phyloP scores from a whole-genome alignment of 1,284 basidiomycete species.

The Tilletia caries region DNA sequence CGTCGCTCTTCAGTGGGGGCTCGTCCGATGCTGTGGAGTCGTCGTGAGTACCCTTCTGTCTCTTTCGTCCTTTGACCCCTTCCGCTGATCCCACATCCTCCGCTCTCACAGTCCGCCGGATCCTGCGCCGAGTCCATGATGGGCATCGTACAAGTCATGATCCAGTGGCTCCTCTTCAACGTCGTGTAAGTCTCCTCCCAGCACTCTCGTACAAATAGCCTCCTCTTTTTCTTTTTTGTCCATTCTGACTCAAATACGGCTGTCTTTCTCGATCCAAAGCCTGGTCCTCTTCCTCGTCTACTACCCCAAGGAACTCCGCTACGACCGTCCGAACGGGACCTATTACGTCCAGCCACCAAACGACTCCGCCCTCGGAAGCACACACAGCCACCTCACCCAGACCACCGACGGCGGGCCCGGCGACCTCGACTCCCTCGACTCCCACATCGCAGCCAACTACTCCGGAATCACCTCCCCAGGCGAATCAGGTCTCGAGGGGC shows the following conservation, averaged over 20 bases:
- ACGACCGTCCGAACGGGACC: slow-evolving; percentile 50
- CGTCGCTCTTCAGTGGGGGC: slow-evolving; percentile 79
- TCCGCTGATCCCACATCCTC: not conserved
- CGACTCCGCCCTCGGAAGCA: not conserved
- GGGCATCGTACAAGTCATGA: slow-evolving; percentile 75
- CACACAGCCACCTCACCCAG: not conserved
- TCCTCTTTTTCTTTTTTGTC: no score
- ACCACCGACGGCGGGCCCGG: slow-evolving; percentile 26
- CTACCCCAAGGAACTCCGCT: slow-evolving; percentile 80
- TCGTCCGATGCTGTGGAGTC: slow-evolving; percentile 74
- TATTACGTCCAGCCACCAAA: slow-evolving; percentile 26
- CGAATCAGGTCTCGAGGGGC: slow-evolving; percentile 15
- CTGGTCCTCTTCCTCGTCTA: slow-evolving; percentile 86
- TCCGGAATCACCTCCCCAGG: slow-evolving; percentile 15
- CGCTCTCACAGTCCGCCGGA: slow-evolving; percentile 62
- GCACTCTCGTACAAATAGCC: no score
- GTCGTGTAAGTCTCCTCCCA: slow-evolving; percentile 65
- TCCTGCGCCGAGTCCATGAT: slow-evolving; percentile 77
- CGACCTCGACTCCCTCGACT: slow-evolving; percentile 48
- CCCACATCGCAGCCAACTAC: slow-evolving; percentile 49
- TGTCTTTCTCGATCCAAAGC: slow-evolving; percentile 59
- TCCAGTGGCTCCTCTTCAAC: slow-evolving; percentile 83
- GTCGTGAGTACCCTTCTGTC: slow-evolving; percentile 8
- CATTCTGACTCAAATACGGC: no score
- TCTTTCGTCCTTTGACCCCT: not conserved